Evolutionary conservation across 1,284 basidiomycete species (phyloP).

Genomic region (Tilletia horrida): DNA sequence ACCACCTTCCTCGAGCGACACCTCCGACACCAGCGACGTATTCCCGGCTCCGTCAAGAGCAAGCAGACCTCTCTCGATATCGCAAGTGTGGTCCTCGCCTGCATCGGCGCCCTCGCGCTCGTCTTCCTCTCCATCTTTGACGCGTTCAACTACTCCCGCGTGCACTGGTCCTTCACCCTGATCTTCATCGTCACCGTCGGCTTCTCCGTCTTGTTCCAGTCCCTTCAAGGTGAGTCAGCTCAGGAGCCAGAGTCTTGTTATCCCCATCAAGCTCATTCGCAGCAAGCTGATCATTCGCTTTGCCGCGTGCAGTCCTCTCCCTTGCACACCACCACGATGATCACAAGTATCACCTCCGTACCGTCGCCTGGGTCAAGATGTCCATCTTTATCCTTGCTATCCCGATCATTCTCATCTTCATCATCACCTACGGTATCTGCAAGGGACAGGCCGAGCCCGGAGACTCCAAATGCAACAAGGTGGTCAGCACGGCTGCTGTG

Average conservation of each 20-base stretch:
- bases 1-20: constrained; percentile 58
- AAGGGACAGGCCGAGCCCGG: constrained; percentile 30
- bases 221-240: constrained; percentile 52
- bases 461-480: constrained; percentile 54
- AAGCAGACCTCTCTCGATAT: constrained; percentile 56
- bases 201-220: constrained; percentile 59
- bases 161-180: constrained; percentile 60
- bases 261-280: no score
- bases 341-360: constrained; percentile 42
- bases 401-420: constrained; percentile 58
- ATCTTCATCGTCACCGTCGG: constrained; percentile 60
- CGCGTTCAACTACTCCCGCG: constrained; percentile 56
- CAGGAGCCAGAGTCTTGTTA: no score
- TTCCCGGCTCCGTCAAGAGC: constrained; percentile 57
- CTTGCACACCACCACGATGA: constrained; percentile 56
- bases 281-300: no score
- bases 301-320: constrained; percentile 47
- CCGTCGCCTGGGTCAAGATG: constrained; percentile 34
- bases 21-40: constrained; percentile 58
- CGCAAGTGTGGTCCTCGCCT: constrained; percentile 57
- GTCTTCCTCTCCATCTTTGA: constrained; percentile 57
- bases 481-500: constrained; percentile 57
- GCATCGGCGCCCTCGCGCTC: constrained; percentile 57
- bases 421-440: constrained; percentile 55
- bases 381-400: constrained; percentile 59